Base-by-base conservation (phyloP, 768 basidiomycete genomes). In the Peribolospora baueri region DNA sequence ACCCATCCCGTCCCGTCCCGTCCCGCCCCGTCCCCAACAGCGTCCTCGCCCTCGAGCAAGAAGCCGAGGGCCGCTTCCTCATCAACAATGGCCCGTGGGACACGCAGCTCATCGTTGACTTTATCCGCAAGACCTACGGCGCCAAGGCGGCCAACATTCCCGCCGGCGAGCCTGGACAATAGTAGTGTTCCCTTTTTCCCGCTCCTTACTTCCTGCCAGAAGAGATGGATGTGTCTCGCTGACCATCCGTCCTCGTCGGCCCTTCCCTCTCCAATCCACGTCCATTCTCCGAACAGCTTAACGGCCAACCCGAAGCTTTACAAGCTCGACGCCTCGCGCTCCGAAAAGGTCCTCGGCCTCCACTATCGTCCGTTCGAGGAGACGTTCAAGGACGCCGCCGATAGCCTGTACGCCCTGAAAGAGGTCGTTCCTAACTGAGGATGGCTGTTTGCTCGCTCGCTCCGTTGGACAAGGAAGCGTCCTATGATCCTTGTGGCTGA, bases 41-140 rank as follows among this genome's bases (percentile, higher is more conserved):
- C 25, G 25, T 25, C 25, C 25, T 25, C 25, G 49, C 48, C 47
- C 45, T 60, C 47, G 57, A 53, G 13, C 46, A 57, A 40, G 54
- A 57, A 10, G 53, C 58, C 40, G 52, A 60, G 39, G 63, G 62
- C 5, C 53, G 63, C 46, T 61, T 58, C 58, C n/a, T 58, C 38
- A 57, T 59, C 53, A 52, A 57, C 41, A 56, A 42, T 53, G 60
- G 40, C 5, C 37, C 43, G 2, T 60, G 54, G 49, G 55, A 55
- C 36, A 56, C 54, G 25, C 57, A 60, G 40, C 40, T 39, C 25
- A 51, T 58, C 11, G 54, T 46, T 50, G 52, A 60, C 39, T 51
- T 41, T 4, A 4, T 52, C 60, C 13, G 43, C 43, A 45, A 45
- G 43, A 13, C 7, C 8, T 45, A 7, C 43, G 8, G 7, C 43